These are phyloP conservation scores for Thelonectria blattea DNA, from an alignment of 2,329 filamentous ascomycete genomes.

Conservation along the genomic window DNA sequence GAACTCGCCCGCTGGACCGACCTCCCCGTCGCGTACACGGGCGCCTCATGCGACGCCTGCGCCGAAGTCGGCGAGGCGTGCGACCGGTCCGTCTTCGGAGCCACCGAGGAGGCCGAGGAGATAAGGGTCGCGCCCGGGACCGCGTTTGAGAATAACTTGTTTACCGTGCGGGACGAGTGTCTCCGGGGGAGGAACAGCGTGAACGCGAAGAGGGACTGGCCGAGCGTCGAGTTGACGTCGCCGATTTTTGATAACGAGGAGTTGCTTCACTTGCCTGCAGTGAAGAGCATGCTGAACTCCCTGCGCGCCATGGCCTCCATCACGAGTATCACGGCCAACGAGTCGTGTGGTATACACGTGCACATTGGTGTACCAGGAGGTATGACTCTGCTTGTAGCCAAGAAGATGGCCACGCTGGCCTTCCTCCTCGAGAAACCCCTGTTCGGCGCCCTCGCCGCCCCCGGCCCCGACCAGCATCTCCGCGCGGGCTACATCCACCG, in stretches of 20 bases:
- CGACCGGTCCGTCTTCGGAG: neutral
- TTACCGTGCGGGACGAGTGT: slow-evolving; percentile 24
- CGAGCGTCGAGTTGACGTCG: slow-evolving; percentile 28
- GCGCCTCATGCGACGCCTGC: neutral
- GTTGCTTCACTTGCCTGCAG: slow-evolving; percentile 23
- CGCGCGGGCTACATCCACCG: slow-evolving; percentile 8
- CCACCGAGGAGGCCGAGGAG: neutral
- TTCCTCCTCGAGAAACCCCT: slow-evolving; percentile 31
- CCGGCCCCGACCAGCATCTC: neutral
- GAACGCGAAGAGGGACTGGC: slow-evolving; percentile 12
- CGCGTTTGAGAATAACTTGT: slow-evolving; percentile 11
- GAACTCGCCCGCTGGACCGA: neutral
- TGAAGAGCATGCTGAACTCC: slow-evolving; percentile 11
- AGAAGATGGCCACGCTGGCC: slow-evolving; percentile 32
- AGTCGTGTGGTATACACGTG: slow-evolving; percentile 35
- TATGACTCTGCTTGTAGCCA: slow-evolving; percentile 31
- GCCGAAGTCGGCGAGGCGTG: neutral
- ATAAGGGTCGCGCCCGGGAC: neutral
- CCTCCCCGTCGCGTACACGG: slow-evolving; percentile 13
- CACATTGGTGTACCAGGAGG: slow-evolving; percentile 34
- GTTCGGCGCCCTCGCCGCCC: slow-evolving; percentile 14
- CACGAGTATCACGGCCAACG: slow-evolving; percentile 21
- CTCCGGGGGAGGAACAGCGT: neutral
- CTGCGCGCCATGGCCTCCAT: slow-evolving; percentile 14
- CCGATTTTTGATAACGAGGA: slow-evolving; percentile 29